These are phyloP conservation scores for Viridothelium virens DNA, from an alignment of 495 filamentous ascomycete genomes.

Conservation along the genomic window DNA sequence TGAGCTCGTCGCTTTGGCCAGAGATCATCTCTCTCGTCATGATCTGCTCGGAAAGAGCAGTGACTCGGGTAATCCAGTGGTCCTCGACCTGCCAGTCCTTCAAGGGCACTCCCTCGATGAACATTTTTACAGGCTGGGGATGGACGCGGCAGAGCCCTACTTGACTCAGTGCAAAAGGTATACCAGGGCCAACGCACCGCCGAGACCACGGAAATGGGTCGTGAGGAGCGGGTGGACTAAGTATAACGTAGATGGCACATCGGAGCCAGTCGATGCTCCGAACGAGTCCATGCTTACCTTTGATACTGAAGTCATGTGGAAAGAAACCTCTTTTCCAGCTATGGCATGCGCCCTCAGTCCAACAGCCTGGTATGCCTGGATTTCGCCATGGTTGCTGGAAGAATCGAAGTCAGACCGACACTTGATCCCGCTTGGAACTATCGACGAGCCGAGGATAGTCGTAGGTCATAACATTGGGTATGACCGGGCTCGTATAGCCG, in stretches of 20 bases:
- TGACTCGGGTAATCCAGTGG: conserved; percentile 64
- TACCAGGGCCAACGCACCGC: conserved; percentile 54
- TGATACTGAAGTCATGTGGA: conserved; percentile 96
- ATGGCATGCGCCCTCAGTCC: conserved; percentile 92
- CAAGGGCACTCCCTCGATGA: conserved; percentile 81
- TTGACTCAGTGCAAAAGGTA: conserved; percentile 66
- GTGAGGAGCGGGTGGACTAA: conserved; percentile 85
- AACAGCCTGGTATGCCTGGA: conserved; percentile 91
- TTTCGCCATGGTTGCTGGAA: conserved; percentile 89
- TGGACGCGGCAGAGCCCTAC: conserved; percentile 85
- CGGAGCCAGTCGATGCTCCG: conserved; percentile 64
- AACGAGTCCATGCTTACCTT: conserved; percentile 78
- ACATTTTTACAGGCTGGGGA: conserved; percentile 86
- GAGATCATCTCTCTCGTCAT: conserved; percentile 76
- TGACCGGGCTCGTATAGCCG: conserved; percentile 76
- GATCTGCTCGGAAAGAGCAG: conserved; percentile 84
- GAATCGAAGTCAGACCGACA: conserved; percentile 71
- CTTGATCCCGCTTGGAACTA: conserved; percentile 76
- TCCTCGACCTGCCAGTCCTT: conserved; percentile 74
- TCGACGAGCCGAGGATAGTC: conserved; percentile 60
- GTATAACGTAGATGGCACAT: conserved; percentile 66
- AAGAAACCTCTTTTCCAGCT: conserved; percentile 78
- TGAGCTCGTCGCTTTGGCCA: conserved; percentile 68
- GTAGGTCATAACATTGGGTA: conserved; percentile 96
- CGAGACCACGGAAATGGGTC: conserved; percentile 75